Percentiles rank a stretch among this genome's conserved stretches.
Evolutionary conservation across 225 moss, liverwort and hornwort genomes (phyloP).

Genomic region (Physcomitrium patens): DNA sequence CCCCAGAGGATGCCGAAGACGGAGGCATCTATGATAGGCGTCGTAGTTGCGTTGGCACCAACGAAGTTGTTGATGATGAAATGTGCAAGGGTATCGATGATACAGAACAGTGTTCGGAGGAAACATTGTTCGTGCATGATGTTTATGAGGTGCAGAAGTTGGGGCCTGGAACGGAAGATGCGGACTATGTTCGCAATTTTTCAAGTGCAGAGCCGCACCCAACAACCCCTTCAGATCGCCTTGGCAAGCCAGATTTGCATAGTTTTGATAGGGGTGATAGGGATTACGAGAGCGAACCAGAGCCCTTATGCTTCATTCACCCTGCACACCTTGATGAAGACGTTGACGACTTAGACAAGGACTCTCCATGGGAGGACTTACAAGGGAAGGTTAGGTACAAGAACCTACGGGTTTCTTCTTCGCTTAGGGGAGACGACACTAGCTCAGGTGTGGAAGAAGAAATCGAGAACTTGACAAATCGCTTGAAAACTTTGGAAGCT

Average conservation of each 20-base stretch:
- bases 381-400: conserved; percentile 20
- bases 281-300: conserved; percentile 10
- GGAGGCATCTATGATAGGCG: neutral
- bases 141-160: conserved; percentile 58
- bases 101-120: conserved; percentile 23
- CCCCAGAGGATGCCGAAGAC: neutral
- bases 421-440: conserved; percentile 25
- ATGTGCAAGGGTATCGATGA: conserved; percentile 23
- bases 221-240: conserved; percentile 12
- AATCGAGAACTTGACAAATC: conserved; percentile 46
- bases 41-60: neutral
- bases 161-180: conserved; percentile 10
- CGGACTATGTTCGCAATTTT: conserved; percentile 14
- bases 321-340: conserved; percentile 14
- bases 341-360: conserved; percentile 1
- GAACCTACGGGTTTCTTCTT: conserved; percentile 17
- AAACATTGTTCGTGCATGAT: conserved; percentile 47
- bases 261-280: neutral
- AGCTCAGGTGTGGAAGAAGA: conserved; percentile 31
- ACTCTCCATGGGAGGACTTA: conserved; percentile 22
- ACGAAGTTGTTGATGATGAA: conserved; percentile 8
- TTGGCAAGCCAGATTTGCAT: conserved; percentile 25
- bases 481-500: conserved; percentile 55
- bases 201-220: conserved; percentile 2
- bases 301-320: conserved; percentile 16